Conservation (phyloP, 768 basidiomycete genomes). For the Lactarius pseudohatsudake region DNA sequence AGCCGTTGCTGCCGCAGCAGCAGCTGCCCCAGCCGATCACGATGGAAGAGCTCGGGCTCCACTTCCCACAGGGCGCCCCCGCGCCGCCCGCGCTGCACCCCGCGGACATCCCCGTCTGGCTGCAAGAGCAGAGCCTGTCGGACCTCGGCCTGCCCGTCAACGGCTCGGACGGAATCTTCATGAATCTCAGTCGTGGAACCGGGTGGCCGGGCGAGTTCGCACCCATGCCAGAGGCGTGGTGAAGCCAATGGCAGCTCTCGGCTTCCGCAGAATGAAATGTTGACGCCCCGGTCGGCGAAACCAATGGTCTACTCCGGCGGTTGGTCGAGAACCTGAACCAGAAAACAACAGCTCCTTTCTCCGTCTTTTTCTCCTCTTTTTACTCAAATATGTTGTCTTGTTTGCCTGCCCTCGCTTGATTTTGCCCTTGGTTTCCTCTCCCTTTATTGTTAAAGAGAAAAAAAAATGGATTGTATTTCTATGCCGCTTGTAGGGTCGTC, state of each 20-base stretch:
- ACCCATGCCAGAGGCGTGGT: slow-evolving; percentile 84
- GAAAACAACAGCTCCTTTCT: not conserved
- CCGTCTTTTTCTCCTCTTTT: not conserved
- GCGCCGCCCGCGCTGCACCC: slow-evolving; percentile 63
- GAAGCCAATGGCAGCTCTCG: slow-evolving; percentile 31
- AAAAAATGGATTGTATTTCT: slow-evolving; percentile 2
- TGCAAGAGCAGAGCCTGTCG: slow-evolving; percentile 89
- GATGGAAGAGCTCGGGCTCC: slow-evolving; percentile 82
- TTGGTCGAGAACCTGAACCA: not conserved
- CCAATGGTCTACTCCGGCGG: not conserved
- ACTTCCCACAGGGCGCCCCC: slow-evolving; percentile 58
- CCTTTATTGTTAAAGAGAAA: not conserved
- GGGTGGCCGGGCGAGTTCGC: slow-evolving; percentile 79
- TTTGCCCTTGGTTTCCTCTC: not conserved
- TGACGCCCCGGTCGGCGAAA: too few species aligned
- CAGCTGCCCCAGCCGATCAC: slow-evolving; percentile 53
- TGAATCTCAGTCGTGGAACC: slow-evolving; percentile 66
- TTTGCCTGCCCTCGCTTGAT: not conserved
- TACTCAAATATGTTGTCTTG: not conserved
- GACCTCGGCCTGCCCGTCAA: slow-evolving; percentile 92
- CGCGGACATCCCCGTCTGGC: slow-evolving; percentile 82
- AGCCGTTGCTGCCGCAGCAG: slow-evolving; percentile 35
- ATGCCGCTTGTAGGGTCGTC: slow-evolving; percentile 5
- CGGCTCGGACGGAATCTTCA: slow-evolving; percentile 88
- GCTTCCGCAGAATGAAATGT: not conserved